Evolutionary conservation across 2,329 filamentous ascomycete genomes (phyloP), one percentile per base, ranked within the genome.

Genomic region (Teratosphaeria epicoccoides): DNA sequence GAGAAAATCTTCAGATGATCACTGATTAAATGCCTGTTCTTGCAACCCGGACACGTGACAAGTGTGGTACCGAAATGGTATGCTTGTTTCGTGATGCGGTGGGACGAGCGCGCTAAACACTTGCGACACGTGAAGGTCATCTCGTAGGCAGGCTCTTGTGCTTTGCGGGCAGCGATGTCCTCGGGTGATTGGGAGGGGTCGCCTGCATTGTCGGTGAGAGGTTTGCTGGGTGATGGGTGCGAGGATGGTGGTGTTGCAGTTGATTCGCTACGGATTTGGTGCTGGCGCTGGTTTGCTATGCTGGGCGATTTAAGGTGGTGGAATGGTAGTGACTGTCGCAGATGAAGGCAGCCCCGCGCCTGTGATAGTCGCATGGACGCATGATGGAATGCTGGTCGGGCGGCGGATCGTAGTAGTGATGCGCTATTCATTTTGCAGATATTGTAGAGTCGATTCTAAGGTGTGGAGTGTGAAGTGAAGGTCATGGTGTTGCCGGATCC

Each of bases 61-160:
- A 98, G 75, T 4, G 93, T 85, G 1, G 88, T 91, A 29, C 93
- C 93, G 57, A 84, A 77, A 70, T 97, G 90, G 67, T 98, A 98
- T 26, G 88, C 93, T 66, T 97, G 93, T 70, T 97, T 96, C 25
- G 88, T 88, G 61, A 98, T 76, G 48, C 79, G 79, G 71, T 98
- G 94, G 11, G 82, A 78, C n/a, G 88, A 94, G 52, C 90, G 84
- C 29, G 79, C 73, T 45, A 77, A 75, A 72, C 93, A 98, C 50
- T 65, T 63, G 53, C 86, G 83, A 78, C 93, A 98, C 59, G 93
- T 98, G 68, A 98, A 96, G 47, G 83, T 87, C 58, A 98, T 77
- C 60, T 88, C 79, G 71, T 97, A 98, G 52, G 87, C 81, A 1
- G 88, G 88, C 29, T 73, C 68, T 52, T 73, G 66, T 6, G 67